phyloP scores from a whole-genome alignment of 371 early-diverging fungal species.

The Mortierella sp. region DNA sequence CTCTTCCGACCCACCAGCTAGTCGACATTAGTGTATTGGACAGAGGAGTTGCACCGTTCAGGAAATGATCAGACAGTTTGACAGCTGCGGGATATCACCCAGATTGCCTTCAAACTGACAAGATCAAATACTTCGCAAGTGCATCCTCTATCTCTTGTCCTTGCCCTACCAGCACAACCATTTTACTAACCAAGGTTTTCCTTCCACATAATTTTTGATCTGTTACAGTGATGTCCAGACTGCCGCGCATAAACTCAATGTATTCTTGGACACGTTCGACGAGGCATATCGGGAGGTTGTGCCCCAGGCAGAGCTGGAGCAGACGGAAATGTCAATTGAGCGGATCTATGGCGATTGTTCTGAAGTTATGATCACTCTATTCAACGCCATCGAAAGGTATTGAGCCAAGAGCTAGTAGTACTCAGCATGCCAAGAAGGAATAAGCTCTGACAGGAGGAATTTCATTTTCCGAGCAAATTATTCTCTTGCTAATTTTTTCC shows the following conservation, averaged over 20 bases:
- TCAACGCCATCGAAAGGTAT: constrained; percentile 44
- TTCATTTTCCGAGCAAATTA: background rate
- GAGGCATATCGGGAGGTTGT: constrained; percentile 56
- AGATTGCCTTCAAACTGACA: background rate
- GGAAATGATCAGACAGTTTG: background rate
- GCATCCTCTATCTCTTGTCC: background rate
- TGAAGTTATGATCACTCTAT: constrained; percentile 50
- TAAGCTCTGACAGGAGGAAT: background rate
- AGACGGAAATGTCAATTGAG: constrained; percentile 48
- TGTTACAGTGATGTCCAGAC: constrained; percentile 40
- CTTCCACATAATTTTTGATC: constrained; percentile 4
- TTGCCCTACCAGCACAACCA: background rate
- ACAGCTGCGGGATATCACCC: background rate
- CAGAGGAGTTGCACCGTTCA: background rate
- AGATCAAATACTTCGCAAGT: background rate
- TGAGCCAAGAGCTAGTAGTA: background rate
- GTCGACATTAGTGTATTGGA: background rate
- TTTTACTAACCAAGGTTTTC: background rate
- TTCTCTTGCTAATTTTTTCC: background rate
- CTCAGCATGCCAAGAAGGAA: background rate
- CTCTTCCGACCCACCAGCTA: background rate
- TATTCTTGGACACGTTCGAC: constrained; percentile 57
- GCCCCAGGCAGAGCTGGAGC: constrained; percentile 36
- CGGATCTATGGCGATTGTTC: constrained; percentile 58
- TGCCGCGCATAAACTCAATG: constrained; percentile 44